Conservation (phyloP, 140 eudicot genomes). For the Erigeron philadelphicus region DNA sequence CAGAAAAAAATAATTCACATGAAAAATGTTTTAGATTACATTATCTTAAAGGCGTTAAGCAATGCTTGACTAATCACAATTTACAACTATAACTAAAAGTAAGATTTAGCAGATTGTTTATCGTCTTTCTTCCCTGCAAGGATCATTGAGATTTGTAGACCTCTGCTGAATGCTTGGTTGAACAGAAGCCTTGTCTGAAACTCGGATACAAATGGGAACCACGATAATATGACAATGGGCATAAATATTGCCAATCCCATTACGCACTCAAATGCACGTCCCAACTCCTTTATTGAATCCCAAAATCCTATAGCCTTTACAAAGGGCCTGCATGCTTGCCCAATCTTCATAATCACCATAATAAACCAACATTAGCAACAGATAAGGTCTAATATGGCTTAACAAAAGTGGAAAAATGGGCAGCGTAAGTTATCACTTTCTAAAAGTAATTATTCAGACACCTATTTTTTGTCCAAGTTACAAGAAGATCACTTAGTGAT, state of each 20-base stretch:
- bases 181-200: conserved; percentile 85
- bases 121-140: conserved; percentile 85
- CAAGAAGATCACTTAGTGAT: too few species aligned
- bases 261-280: conserved; percentile 76
- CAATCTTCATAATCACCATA: conserved; percentile 44
- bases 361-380: conserved; percentile 13
- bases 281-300: conserved; percentile 91
- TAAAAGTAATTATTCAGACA: too few species aligned
- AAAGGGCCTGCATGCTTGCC: conserved; percentile 76
- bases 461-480: not conserved
- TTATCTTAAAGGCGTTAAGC: not conserved
- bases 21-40: conserved; percentile 2
- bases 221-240: conserved; percentile 73
- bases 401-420: not conserved
- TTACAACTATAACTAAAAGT: conserved; percentile 20
- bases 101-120: conserved; percentile 28
- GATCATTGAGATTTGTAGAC: conserved; percentile 95
- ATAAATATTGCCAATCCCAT: conserved; percentile 72
- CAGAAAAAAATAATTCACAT: not conserved
- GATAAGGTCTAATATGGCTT: not conserved
- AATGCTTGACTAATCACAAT: conserved; percentile 7
- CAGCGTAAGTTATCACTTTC: too few species aligned
- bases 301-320: conserved; percentile 71
- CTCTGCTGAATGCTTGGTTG: conserved; percentile 96
- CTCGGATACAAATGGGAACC: conserved; percentile 96